A percentile compares a stretch with the other conserved stretches of the same genome.
Conservation (phyloP, 108 stramenopile genomes). For the Cyclotella distinguenda region DNA sequence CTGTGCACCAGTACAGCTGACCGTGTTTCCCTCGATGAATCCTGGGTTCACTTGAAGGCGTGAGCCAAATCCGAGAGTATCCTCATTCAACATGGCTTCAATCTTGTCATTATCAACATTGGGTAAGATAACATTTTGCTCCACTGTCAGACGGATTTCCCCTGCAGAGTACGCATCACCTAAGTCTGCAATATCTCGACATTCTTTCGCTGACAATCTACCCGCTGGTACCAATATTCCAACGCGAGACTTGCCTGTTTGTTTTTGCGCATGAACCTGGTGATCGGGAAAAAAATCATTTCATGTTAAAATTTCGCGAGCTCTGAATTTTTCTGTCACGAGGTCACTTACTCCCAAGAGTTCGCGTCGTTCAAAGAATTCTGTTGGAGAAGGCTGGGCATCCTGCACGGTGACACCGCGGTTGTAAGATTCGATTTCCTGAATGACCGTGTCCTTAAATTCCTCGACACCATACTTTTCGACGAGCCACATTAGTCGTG, state of each 20-base stretch:
- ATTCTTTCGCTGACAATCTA: conserved; percentile 75
- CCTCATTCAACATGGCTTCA: conserved; percentile 62
- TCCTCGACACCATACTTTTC: conserved; percentile 87
- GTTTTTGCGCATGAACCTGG: conserved; percentile 89
- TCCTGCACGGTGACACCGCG: conserved; percentile 65
- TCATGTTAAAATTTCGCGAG: too few relatives aligned
- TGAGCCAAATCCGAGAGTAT: conserved; percentile 46
- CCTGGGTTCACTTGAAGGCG: conserved; percentile 74
- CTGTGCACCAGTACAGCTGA: conserved; percentile 94
- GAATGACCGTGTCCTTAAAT: conserved; percentile 69
- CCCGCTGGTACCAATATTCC: conserved; percentile 88
- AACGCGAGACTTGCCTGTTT: conserved; percentile 83
- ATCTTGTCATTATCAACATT: conserved; percentile 82
- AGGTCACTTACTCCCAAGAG: conserved; percentile 86
- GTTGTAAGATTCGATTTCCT: conserved; percentile 71
- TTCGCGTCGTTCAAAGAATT: conserved; percentile 74
- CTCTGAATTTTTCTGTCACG: too few relatives aligned
- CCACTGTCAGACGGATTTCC: conserved; percentile 93
- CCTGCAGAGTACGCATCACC: conserved; percentile 86
- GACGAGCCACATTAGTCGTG: conserved; percentile 91
- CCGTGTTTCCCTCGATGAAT: conserved; percentile 78
- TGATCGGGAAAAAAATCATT: too few relatives aligned
- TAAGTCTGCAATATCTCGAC: conserved; percentile 77
- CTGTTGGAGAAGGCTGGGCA: conserved; percentile 57
- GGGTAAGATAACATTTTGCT: conserved; percentile 91